Evolutionary conservation across 2,329 filamentous ascomycete genomes (phyloP), one percentile per base, ranked within the genome.

Genomic region (Monilinia aucupariae): DNA sequence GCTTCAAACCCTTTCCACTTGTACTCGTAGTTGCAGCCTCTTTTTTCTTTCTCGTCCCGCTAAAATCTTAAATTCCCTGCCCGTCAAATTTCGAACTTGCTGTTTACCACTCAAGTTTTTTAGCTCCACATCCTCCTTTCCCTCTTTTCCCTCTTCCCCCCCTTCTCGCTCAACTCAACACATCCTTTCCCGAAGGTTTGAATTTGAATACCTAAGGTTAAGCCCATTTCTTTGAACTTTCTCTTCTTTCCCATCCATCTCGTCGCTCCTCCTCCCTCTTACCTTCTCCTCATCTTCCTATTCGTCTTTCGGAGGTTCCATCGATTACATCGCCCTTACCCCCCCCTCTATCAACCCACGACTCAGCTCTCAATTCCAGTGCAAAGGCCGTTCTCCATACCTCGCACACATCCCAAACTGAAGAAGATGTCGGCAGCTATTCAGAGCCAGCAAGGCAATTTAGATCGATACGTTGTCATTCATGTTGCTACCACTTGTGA

Each of bases 401-500:
- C 39, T 55, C 53, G 39, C 39, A 45, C 37, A 55, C 25, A 13
- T 15, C 84, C 84, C 65, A 94, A 94, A 76, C 94, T 22, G 17
- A 27, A 89, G 67, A 83, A 88, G 1, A 81, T 81, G 27, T 78
- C 80, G 76, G 78, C 79, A 62, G 76, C 76, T 66, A 78, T 78
- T 66, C 79, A 80, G 71, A 74, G 75, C 75, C 81, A 80, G 58
- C 84, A 85, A 71, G 82, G 87, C 71, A 89, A 89, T 79, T 85
- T 96, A 78, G 94, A 99, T 80, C 90, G 93, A 77, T 99, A 96
- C 79, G 89, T 97, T 69, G 91, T 99, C 74, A 96, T 97, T 76
- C 94, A 99, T 78, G 93, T 97, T 74, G 94, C 94, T 68, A 99
- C 94, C 43, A 99, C 94, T 71, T 99, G 94, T 79, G 94, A 99